Evolutionary conservation across 495 filamentous ascomycete genomes (phyloP).

Genomic region (Lasiosphaeris hirsuta): DNA sequence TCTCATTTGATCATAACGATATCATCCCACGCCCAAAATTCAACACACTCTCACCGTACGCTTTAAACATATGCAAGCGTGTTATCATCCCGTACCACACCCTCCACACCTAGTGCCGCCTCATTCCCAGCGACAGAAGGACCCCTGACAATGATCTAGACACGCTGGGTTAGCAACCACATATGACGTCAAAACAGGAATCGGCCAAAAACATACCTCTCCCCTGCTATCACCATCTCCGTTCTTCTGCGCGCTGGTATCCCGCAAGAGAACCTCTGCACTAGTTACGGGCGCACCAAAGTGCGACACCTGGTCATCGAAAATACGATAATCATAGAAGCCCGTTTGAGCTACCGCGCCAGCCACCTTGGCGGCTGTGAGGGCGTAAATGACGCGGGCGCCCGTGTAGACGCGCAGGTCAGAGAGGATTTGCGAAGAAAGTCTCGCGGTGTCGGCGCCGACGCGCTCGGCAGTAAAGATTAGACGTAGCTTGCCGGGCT

Average conservation of each 20-base stretch:
- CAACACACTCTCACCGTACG: not conserved
- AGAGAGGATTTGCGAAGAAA: slow-evolving; percentile 65
- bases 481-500: slow-evolving; percentile 71
- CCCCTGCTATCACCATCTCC: slow-evolving; percentile 58
- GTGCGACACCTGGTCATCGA: slow-evolving; percentile 57
- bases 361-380: slow-evolving; percentile 77
- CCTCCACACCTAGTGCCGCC: slow-evolving; percentile 55
- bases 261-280: slow-evolving; percentile 69
- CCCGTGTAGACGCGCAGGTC: slow-evolving; percentile 78
- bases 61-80: slow-evolving; percentile 48
- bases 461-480: slow-evolving; percentile 63
- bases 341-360: slow-evolving; percentile 82
- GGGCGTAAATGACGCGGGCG: slow-evolving; percentile 78
- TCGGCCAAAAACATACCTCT: slow-evolving; percentile 46
- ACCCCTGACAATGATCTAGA: slow-evolving; percentile 61
- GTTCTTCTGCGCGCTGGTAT: slow-evolving; percentile 56
- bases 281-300: slow-evolving; percentile 80
- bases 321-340: slow-evolving; percentile 79
- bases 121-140: slow-evolving; percentile 65
- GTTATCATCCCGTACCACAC: slow-evolving; percentile 51
- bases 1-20: not conserved
- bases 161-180: not conserved
- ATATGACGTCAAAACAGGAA: not conserved
- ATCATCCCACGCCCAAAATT: not conserved
- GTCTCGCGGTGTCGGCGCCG: slow-evolving; percentile 46